Conservation (phyloP, 2,329 filamentous ascomycete species). For the Neofusicoccum umdonicola region DNA sequence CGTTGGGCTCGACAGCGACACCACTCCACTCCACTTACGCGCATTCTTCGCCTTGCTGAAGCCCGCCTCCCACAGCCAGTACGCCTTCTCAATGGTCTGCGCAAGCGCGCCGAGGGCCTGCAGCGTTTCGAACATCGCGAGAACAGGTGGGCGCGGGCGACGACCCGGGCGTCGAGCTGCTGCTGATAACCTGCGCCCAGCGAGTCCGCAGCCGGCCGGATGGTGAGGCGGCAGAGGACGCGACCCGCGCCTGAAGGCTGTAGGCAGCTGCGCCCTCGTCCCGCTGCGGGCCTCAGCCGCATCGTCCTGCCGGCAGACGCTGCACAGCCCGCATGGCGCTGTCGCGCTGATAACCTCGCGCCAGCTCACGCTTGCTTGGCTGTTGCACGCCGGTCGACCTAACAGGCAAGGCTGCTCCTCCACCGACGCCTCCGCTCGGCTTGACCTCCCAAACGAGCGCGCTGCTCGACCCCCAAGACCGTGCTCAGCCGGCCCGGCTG, state of each 20-base stretch:
- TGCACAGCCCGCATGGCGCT: neutral
- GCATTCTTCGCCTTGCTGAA: constrained; percentile 20
- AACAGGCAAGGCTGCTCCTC: neutral
- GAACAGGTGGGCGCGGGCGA: neutral
- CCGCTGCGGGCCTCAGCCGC: neutral
- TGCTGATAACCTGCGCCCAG: neutral
- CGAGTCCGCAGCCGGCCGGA: neutral
- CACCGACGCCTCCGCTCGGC: neutral
- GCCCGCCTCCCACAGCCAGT: constrained; percentile 19
- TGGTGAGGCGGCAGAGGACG: neutral
- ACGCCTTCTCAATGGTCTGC: constrained; percentile 18
- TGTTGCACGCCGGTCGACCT: neutral
- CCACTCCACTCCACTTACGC: constrained; percentile 15
- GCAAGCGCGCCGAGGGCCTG: constrained; percentile 4
- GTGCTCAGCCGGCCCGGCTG: neutral
- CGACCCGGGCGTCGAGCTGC: neutral
- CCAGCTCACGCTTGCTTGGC: neutral
- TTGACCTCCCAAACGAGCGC: neutral
- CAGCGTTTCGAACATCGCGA: constrained; percentile 1
- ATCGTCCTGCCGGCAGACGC: neutral
- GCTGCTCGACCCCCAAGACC: neutral
- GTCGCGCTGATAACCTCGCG: neutral
- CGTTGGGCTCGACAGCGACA: neutral
- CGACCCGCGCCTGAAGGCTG: neutral
- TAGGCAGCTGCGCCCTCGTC: neutral